A percentile compares a stretch with the other conserved stretches of the same genome.
phyloP scores from a whole-genome alignment of 2,329 filamentous ascomycete species.

The Stemphylium vesicarium region DNA sequence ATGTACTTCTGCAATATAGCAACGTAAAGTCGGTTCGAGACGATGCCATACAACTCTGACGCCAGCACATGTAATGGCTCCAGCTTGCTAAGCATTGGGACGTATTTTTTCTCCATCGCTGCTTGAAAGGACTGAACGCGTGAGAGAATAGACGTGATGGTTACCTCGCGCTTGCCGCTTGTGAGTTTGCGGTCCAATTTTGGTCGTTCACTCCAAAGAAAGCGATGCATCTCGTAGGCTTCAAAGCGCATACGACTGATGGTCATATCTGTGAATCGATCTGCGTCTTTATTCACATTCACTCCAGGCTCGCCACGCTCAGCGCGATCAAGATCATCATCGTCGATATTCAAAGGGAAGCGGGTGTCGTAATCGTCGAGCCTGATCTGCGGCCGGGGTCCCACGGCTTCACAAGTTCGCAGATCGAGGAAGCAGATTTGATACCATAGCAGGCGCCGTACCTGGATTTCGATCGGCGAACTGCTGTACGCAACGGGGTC shows the following conservation, averaged over 20 bases:
- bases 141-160: slow-evolving; percentile 66
- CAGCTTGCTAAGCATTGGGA: slow-evolving; percentile 66
- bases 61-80: slow-evolving; percentile 69
- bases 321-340: slow-evolving; percentile 62
- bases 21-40: slow-evolving; percentile 68
- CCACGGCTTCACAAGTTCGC: slow-evolving; percentile 75
- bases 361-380: slow-evolving; percentile 77
- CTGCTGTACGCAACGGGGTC: slow-evolving; percentile 72
- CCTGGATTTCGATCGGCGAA: slow-evolving; percentile 71
- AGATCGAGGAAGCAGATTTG: slow-evolving; percentile 80
- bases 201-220: slow-evolving; percentile 72
- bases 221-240: slow-evolving; percentile 73
- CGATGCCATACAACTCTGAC: slow-evolving; percentile 68
- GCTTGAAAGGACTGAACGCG: slow-evolving; percentile 73
- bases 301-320: slow-evolving; percentile 37
- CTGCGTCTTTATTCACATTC: slow-evolving; percentile 55
- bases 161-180: slow-evolving; percentile 30
- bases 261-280: slow-evolving; percentile 71
- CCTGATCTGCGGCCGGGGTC: slow-evolving; percentile 73
- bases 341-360: slow-evolving; percentile 73
- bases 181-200: slow-evolving; percentile 60
- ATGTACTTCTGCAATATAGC: slow-evolving; percentile 74
- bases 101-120: slow-evolving; percentile 70
- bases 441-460: slow-evolving; percentile 76
- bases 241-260: slow-evolving; percentile 73